These are phyloP conservation scores for Porphyrellus cyaneotinctus DNA, from an alignment of 768 basidiomycete genomes.

Conservation along the genomic window DNA sequence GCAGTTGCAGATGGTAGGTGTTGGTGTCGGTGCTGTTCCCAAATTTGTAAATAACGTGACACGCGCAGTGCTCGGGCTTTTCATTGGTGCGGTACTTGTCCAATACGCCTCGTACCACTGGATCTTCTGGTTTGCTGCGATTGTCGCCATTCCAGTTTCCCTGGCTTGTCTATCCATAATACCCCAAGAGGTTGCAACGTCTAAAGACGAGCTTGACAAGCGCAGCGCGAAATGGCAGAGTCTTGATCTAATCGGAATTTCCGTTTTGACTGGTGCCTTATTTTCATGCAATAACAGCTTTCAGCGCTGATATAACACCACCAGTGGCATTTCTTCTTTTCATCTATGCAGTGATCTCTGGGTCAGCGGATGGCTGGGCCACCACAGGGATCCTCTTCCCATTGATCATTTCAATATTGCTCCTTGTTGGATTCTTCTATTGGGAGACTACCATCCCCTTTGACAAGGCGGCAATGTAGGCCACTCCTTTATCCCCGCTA, in stretches of 20 bases:
- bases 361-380: conserved; percentile 48
- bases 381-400: conserved; percentile 42
- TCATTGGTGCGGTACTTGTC: conserved; percentile 44
- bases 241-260: conserved; percentile 39
- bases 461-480: conserved; percentile 41
- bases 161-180: conserved; percentile 33
- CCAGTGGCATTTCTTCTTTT: conserved; percentile 37
- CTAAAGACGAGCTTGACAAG: not conserved
- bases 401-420: conserved; percentile 42
- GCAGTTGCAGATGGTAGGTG: conserved; percentile 41
- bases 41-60: not conserved
- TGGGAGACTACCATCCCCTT: conserved; percentile 43
- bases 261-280: conserved; percentile 34
- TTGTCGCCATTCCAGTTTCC: conserved; percentile 35
- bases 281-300: not conserved
- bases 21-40: not conserved
- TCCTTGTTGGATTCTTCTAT: conserved; percentile 43
- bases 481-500: conserved; percentile 8
- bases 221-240: conserved; percentile 22
- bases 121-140: conserved; percentile 48
- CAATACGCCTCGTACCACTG: conserved; percentile 42
- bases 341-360: conserved; percentile 43
- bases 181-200: conserved; percentile 21
- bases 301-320: not conserved
- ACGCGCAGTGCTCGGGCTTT: conserved; percentile 36